Conservation (phyloP, 164 flowering plant species). For the Protea cynaroides region DNA sequence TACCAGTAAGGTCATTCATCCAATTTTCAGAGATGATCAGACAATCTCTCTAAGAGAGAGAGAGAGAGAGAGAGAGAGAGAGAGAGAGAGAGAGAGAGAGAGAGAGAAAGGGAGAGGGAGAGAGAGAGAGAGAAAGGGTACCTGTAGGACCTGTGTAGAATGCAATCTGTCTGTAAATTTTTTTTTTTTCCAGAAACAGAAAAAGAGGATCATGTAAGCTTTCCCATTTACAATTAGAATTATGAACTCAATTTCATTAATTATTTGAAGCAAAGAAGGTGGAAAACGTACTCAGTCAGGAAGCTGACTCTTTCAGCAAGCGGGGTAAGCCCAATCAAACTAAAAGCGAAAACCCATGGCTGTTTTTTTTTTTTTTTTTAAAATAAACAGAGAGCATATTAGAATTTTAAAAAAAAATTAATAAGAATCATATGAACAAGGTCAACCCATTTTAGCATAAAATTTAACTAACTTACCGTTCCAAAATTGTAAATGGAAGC, state of each 20-base stretch:
- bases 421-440: neutral
- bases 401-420: neutral
- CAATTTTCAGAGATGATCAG: no score
- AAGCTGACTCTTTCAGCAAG: conserved; percentile 95
- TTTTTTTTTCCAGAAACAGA: conserved; percentile 3
- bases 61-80: no score
- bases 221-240: neutral
- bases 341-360: conserved; percentile 88
- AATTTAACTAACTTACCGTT: conserved; percentile 41
- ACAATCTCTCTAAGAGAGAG: no score
- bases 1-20: no score
- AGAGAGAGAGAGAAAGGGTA: conserved; percentile 22
- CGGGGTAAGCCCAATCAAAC: conserved; percentile 78
- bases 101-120: no score
- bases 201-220: neutral
- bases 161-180: conserved; percentile 73
- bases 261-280: neutral
- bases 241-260: neutral
- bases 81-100: no score
- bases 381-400: neutral
- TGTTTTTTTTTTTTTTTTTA: conserved; percentile 19
- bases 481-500: conserved; percentile 45
- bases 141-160: conserved; percentile 88
- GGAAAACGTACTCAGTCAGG: conserved; percentile 71
- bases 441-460: no score